Evolutionary conservation across 108 stramenopile species (phyloP).

Genomic region (Skeletonema marinoi): DNA sequence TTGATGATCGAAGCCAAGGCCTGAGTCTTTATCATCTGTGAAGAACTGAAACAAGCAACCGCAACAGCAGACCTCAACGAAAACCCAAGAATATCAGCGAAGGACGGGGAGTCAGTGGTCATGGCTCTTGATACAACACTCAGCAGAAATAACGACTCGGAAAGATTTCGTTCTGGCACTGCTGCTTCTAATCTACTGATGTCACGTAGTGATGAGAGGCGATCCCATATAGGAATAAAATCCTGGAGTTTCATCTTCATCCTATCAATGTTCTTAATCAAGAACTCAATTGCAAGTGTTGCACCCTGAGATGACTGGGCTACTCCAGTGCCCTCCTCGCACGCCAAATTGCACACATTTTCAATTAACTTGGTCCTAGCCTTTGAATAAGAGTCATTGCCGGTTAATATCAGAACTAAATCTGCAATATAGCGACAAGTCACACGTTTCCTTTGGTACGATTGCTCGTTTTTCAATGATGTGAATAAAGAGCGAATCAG

Average conservation of each 20-base stretch:
- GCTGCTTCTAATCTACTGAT: neutral
- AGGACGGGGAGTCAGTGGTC: neutral
- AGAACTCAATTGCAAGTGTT: slow-evolving; percentile 27
- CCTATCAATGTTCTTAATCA: slow-evolving; percentile 5
- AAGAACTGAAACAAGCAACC: slow-evolving; percentile 30
- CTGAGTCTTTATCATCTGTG: slow-evolving; percentile 9
- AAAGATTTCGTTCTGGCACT: slow-evolving; percentile 13
- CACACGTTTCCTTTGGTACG: slow-evolving; percentile 10
- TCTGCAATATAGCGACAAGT: slow-evolving; percentile 42
- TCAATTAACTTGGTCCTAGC: slow-evolving; percentile 44
- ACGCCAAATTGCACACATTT: slow-evolving; percentile 59
- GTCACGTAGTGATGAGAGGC: slow-evolving; percentile 8
- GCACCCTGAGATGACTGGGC: slow-evolving; percentile 16
- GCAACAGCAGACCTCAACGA: slow-evolving; percentile 19
- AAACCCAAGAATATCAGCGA: slow-evolving; percentile 11
- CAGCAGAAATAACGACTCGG: slow-evolving; percentile 32
- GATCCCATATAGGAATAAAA: slow-evolving; percentile 34
- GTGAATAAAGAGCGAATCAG: slow-evolving; percentile 75
- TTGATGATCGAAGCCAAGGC: slow-evolving; percentile 34
- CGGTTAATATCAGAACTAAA: slow-evolving; percentile 34
- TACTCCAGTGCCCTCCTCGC: neutral
- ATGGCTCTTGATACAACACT: slow-evolving; percentile 32
- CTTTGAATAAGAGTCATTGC: slow-evolving; percentile 15
- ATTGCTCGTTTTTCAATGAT: slow-evolving; percentile 71
- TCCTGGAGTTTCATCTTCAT: slow-evolving; percentile 26